phyloP scores from a whole-genome alignment of 352 stramenopile genomes.

The Pelagophyceae sp. region DNA sequence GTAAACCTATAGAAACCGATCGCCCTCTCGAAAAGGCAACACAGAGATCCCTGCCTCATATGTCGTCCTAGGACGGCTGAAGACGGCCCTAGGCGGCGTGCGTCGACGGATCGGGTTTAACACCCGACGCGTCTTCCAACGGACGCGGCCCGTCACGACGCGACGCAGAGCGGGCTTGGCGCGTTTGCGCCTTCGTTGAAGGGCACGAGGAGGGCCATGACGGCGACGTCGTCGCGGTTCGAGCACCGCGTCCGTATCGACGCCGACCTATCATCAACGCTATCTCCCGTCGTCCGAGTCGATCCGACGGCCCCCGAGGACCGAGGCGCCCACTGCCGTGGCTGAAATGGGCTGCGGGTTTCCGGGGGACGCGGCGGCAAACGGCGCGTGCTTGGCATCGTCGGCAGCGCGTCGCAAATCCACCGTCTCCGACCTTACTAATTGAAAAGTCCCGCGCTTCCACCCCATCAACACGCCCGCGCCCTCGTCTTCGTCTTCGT shows the following conservation, averaged over 20 bases:
- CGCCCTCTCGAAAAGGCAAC: too few relatives aligned
- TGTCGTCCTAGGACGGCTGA: too few relatives aligned
- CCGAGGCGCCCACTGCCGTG: too few relatives aligned
- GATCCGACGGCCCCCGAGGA: too few relatives aligned
- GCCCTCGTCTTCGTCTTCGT: constrained; percentile 29
- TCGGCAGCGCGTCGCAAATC: constrained; percentile 50
- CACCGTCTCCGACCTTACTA: constrained; percentile 54
- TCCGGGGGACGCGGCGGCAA: background rate
- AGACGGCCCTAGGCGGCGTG: too few relatives aligned
- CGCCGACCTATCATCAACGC: background rate
- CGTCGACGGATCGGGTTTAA: too few relatives aligned
- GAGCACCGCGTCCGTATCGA: background rate
- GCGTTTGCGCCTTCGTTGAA: constrained; percentile 56
- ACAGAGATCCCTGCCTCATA: too few relatives aligned
- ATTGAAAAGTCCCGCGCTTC: constrained; percentile 57
- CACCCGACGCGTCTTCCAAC: too few relatives aligned
- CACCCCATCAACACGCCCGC: constrained; percentile 69
- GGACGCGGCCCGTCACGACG: too few relatives aligned
- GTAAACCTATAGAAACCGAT: too few relatives aligned
- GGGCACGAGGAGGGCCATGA: constrained; percentile 62
- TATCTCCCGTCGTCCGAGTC: too few relatives aligned
- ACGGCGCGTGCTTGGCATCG: background rate
- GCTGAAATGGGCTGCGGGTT: too few relatives aligned
- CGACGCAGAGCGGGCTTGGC: constrained; percentile 57
- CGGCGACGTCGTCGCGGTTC: constrained; percentile 57